phyloP scores from a whole-genome alignment of 768 basidiomycete genomes.

The Boletus sp. region DNA sequence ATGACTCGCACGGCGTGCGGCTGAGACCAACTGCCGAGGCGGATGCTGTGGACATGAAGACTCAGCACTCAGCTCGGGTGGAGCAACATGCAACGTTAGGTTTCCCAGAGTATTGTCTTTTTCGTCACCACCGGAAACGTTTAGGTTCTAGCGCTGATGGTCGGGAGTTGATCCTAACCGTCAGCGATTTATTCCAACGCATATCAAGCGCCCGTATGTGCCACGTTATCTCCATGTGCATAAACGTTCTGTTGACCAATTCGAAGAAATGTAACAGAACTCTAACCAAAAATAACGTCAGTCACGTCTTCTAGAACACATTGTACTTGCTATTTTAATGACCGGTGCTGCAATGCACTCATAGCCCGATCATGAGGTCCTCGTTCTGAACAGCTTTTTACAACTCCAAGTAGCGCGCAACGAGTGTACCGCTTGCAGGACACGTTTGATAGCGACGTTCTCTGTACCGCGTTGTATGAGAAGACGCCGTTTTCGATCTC shows the following conservation, averaged over 20 bases:
- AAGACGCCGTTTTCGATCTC: background rate
- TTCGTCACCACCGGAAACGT: background rate
- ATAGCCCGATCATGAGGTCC: slow-evolving; percentile 5
- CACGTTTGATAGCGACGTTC: background rate
- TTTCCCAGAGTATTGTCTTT: background rate
- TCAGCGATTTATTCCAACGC: background rate
- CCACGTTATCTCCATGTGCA: background rate
- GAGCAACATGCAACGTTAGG: slow-evolving; percentile 4
- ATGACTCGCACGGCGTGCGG: background rate
- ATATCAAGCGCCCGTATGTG: background rate
- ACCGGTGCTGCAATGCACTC: background rate
- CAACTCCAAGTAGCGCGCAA: background rate
- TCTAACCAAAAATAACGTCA: slow-evolving; percentile 4
- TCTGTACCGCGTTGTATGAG: background rate
- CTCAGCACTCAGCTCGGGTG: no score
- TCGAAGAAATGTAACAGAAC: background rate
- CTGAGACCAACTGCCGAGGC: background rate
- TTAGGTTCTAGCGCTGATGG: slow-evolving; percentile 6
- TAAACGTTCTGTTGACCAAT: background rate
- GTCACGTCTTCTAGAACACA: background rate
- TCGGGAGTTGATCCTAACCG: background rate
- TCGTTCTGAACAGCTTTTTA: background rate
- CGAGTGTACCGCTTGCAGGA: background rate
- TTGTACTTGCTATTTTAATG: background rate
- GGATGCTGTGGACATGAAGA: background rate